Percentiles rank a stretch among this genome's conserved stretches.
Evolutionary conservation across 768 basidiomycete species (phyloP).

Genomic region (Botryobasidium botryosum): DNA sequence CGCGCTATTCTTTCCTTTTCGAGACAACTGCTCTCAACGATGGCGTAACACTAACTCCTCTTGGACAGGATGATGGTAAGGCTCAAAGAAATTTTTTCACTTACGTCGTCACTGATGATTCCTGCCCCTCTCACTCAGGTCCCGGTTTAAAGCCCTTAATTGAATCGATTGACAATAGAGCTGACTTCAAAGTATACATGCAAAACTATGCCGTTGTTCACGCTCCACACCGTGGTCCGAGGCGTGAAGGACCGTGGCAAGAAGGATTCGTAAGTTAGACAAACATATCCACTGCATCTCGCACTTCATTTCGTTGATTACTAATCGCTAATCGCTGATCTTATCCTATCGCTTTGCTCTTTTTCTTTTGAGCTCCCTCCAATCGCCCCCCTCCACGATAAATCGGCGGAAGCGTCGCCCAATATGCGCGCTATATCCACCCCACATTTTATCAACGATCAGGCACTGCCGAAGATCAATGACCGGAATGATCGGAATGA

Average conservation of each 20-base stretch:
- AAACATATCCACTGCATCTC: too few species aligned
- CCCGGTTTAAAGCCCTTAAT: slow-evolving; percentile 72
- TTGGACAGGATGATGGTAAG: slow-evolving; percentile 45
- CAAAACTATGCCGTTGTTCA: slow-evolving; percentile 91
- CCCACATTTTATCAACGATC: too few species aligned
- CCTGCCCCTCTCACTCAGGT: slow-evolving; percentile 20
- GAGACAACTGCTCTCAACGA: slow-evolving; percentile 84
- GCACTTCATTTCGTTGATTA: too few species aligned
- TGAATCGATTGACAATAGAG: slow-evolving; percentile 84
- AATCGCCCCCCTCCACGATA: too few species aligned
- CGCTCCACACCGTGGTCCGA: slow-evolving; percentile 42
- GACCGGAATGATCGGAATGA: too few species aligned
- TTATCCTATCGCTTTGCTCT: too few species aligned
- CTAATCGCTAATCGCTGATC: too few species aligned
- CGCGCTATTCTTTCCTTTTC: slow-evolving; percentile 85
- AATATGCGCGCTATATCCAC: too few species aligned
- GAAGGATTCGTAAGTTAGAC: slow-evolving; percentile 91
- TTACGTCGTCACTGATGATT: not conserved
- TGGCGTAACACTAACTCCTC: slow-evolving; percentile 64
- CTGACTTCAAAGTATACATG: slow-evolving; percentile 94
- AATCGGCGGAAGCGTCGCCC: too few species aligned
- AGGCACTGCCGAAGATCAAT: too few species aligned
- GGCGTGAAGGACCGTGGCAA: slow-evolving; percentile 75
- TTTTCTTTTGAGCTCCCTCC: too few species aligned
- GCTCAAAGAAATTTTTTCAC: slow-evolving; percentile 1